Evolutionary conservation across 1,284 basidiomycete species (phyloP).

Genomic region (Vanrija pseudolonga): DNA sequence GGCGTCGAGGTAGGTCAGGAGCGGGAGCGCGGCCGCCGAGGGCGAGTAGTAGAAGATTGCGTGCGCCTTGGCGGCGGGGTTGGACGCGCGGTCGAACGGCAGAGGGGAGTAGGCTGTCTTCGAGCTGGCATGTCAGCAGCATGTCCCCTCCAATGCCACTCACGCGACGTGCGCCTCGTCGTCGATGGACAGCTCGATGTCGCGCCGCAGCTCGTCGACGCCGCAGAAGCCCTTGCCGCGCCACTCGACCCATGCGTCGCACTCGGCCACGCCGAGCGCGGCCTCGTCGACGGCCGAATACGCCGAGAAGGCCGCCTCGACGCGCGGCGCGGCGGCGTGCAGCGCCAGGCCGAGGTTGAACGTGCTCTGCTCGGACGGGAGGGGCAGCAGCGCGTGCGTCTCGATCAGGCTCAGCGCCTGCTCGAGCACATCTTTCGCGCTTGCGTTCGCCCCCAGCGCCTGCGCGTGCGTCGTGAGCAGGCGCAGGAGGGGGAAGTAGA

Average conservation of each 20-base stretch:
- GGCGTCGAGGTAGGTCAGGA: slow-evolving; percentile 62
- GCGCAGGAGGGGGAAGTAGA: slow-evolving; percentile 68
- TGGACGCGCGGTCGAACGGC: slow-evolving; percentile 69
- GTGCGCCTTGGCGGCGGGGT: slow-evolving; percentile 50
- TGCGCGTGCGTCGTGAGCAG: slow-evolving; percentile 56
- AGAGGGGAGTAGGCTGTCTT: too few species aligned
- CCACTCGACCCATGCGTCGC: slow-evolving; percentile 85
- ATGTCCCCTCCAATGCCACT: slow-evolving; percentile 7
- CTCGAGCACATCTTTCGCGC: slow-evolving; percentile 26
- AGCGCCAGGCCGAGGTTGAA: slow-evolving; percentile 49
- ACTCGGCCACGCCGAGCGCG: slow-evolving; percentile 55
- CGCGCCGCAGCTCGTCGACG: slow-evolving; percentile 58
- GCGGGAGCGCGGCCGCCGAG: slow-evolving; percentile 57
- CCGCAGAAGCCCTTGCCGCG: slow-evolving; percentile 72
- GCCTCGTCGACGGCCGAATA: slow-evolving; percentile 54
- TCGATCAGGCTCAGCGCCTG: slow-evolving; percentile 24
- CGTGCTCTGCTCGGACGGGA: slow-evolving; percentile 46
- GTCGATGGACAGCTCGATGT: slow-evolving; percentile 57
- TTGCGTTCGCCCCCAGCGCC: slow-evolving; percentile 9
- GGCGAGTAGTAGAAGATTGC: slow-evolving; percentile 70
- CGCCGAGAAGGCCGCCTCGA: slow-evolving; percentile 41
- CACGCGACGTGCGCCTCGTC: slow-evolving; percentile 29
- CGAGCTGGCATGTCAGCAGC: too few species aligned
- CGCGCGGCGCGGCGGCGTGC: slow-evolving; percentile 40
- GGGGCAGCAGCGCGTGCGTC: slow-evolving; percentile 24